phyloP scores from a whole-genome alignment of 2,329 filamentous ascomycete species.

The Sporothrix sp. region DNA sequence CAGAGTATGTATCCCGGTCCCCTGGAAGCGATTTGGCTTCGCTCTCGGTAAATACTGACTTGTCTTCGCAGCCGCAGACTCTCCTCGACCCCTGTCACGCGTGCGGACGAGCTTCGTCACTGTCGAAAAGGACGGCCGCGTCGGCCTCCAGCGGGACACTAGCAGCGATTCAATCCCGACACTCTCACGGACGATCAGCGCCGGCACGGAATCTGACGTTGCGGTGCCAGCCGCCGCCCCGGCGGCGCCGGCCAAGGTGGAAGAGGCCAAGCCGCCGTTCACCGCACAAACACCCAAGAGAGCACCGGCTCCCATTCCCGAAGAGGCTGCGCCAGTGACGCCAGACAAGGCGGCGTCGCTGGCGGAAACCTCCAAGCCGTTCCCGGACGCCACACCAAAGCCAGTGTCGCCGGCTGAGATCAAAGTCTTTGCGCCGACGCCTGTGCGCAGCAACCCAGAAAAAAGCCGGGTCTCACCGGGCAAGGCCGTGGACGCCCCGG shows the following conservation, averaged over 20 bases:
- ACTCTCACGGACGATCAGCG: slow-evolving; percentile 28
- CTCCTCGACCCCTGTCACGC: slow-evolving; percentile 60
- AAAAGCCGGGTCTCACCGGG: background rate
- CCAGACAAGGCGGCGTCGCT: slow-evolving; percentile 1
- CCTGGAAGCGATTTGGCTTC: too few species aligned
- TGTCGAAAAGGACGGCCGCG: slow-evolving; percentile 54
- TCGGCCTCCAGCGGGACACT: slow-evolving; percentile 40
- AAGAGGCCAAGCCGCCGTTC: slow-evolving; percentile 23
- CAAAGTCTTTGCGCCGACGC: background rate
- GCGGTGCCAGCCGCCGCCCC: slow-evolving; percentile 23
- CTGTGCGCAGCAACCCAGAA: background rate
- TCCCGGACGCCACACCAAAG: background rate
- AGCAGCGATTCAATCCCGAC: slow-evolving; percentile 34
- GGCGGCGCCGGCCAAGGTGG: slow-evolving; percentile 11
- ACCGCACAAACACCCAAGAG: slow-evolving; percentile 1
- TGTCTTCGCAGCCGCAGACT: slow-evolving; percentile 28
- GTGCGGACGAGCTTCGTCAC: slow-evolving; percentile 67
- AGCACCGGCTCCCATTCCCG: background rate
- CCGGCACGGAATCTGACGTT: slow-evolving; percentile 30
- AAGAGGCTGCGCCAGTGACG: background rate
- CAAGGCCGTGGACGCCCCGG: background rate
- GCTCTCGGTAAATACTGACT: too few species aligned
- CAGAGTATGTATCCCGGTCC: slow-evolving; percentile 30
- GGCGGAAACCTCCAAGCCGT: background rate
- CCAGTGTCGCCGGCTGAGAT: background rate